phyloP scores from a whole-genome alignment of 2,329 filamentous ascomycete genomes.

The Fusarium tanahbumbuense region DNA sequence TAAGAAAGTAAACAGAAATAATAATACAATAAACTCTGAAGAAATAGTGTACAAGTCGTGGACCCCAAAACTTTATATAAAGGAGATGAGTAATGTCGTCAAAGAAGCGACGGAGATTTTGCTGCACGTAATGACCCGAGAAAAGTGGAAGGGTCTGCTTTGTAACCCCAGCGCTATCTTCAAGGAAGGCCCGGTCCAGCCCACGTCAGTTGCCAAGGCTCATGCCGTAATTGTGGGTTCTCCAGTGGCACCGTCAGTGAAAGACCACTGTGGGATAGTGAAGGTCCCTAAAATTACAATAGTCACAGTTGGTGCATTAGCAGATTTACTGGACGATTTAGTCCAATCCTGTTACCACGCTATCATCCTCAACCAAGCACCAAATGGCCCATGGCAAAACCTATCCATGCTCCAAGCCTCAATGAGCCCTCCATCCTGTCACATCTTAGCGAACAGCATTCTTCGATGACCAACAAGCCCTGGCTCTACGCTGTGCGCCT shows the following conservation, averaged over 20 bases:
- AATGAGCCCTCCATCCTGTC: constrained; percentile 45
- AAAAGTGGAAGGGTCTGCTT: constrained; percentile 35
- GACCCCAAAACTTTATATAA: constrained; percentile 13
- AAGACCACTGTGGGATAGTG: constrained; percentile 28
- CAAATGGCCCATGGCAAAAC: constrained; percentile 45
- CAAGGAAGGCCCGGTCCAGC: constrained; percentile 17
- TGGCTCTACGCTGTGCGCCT: constrained; percentile 38
- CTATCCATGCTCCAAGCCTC: constrained; percentile 45
- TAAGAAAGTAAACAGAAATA: constrained; percentile 18
- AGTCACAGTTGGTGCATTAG: constrained; percentile 13
- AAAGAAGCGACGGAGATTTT: constrained; percentile 40
- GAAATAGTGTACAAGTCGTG: constrained; percentile 30
- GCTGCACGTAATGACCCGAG: constrained; percentile 42
- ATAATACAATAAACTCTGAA: constrained; percentile 33
- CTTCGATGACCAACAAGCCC: constrained; percentile 38
- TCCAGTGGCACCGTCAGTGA: constrained; percentile 30
- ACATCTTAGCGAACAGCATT: constrained; percentile 35
- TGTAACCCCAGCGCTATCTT: constrained; percentile 28
- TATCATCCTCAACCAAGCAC: constrained; percentile 19
- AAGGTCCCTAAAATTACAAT: constrained; percentile 10
- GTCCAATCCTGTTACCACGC: not conserved
- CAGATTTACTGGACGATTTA: rapidly evolving
- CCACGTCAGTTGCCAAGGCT: constrained; percentile 40
- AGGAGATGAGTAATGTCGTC: constrained; percentile 20
- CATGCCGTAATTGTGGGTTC: constrained; percentile 38